A percentile compares a stretch with the other conserved stretches of the same genome.
These are phyloP conservation scores for Zasmidium cellare DNA, from an alignment of 2,329 filamentous ascomycete genomes.

Conservation along the genomic window DNA sequence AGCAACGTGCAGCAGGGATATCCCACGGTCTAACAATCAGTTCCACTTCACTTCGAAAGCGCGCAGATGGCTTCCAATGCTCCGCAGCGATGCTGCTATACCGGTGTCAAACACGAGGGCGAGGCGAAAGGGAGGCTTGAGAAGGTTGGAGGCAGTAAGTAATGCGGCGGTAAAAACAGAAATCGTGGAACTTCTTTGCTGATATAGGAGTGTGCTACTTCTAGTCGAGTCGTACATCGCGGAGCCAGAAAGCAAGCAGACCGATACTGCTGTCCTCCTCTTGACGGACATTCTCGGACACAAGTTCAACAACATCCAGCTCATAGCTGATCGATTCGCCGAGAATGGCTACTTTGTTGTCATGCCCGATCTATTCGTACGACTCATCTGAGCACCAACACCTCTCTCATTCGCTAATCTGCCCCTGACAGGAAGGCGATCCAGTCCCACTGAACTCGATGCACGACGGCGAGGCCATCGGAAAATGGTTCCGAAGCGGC, in stretches of 20 bases:
- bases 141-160: constrained; percentile 34
- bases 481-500: constrained; percentile 46
- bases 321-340: constrained; percentile 73
- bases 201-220: not conserved
- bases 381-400: too few relatives aligned
- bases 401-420: too few relatives aligned
- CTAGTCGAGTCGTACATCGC: constrained; percentile 58
- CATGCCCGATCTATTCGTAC: constrained; percentile 67
- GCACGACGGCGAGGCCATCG: constrained; percentile 49
- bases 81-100: constrained; percentile 38
- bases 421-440: constrained; percentile 59
- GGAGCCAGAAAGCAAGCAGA: constrained; percentile 54
- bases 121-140: constrained; percentile 35
- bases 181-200: not conserved
- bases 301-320: constrained; percentile 51
- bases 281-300: constrained; percentile 61
- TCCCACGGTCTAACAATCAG: too few relatives aligned
- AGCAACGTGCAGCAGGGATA: too few relatives aligned
- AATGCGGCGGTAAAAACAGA: too few relatives aligned
- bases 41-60: constrained; percentile 15
- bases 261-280: constrained; percentile 57
- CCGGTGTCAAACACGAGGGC: constrained; percentile 40
- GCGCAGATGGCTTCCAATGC: constrained; percentile 43
- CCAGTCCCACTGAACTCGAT: constrained; percentile 56
- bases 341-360: constrained; percentile 70